Evolutionary conservation across 1,139 yeast species (phyloP), one percentile per base, ranked within the genome.

Genomic region (Candida sanyaensis): DNA sequence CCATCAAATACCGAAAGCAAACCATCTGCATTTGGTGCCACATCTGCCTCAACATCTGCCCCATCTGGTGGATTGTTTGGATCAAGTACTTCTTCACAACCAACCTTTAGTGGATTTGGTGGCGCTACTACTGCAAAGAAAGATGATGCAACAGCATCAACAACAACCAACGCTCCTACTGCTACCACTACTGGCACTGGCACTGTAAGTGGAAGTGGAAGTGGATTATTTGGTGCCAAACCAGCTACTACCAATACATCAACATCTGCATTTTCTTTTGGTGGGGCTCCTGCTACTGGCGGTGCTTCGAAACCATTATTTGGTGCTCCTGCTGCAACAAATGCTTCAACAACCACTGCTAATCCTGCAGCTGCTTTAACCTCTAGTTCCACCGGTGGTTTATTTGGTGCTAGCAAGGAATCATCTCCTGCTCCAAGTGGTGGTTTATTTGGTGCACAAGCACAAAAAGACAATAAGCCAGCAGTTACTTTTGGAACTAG

Each of bases 341-440:
- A 12, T 24, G 9, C 39, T 6, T 6, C 39, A 10, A 5, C 28
- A 5, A 11, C 38, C 6, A 9, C 41, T 13, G n/a, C 23, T 9
- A 28, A 37, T n/a, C 28, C 32, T 21, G 11, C 46, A 17, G 24
- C 45, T 37, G 39, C 40, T n/a, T 37, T 45, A n/a, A 43, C 48
- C 12, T 54, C 61, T 2, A 43, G 46, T 45, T 44, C 56, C 9
- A 46, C 57, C 8, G 44, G 50, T 11, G 59, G 57, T 9, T 47
- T 58, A 36, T 59, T 65, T 48, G 72, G 71, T 4, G 55, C 66
- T 11, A 62, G 57, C 11, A 57, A 64, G 37, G 50, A 60, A 11
- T 61, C 53, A 4, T 57, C 52, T 23, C 58, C 24, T 24, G 28
- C 27, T n/a, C 39, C 44, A 26, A 12, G 43, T 24, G 17, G 27